Conservation (phyloP, 164 flowering plant genomes). For the Protea cynaroides region DNA sequence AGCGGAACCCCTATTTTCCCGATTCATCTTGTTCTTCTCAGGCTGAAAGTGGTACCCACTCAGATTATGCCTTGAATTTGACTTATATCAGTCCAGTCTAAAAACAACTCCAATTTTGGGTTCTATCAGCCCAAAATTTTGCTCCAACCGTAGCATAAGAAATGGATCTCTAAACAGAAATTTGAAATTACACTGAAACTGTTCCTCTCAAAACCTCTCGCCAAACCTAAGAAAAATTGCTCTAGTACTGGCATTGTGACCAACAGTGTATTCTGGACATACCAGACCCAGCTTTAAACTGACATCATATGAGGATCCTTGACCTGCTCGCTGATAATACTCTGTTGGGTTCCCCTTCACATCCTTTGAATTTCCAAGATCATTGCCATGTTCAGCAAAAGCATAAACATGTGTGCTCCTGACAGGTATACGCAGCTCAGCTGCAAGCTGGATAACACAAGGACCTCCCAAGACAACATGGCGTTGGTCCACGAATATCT, state of each 20-base stretch:
- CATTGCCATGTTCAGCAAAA: slow-evolving; percentile 97
- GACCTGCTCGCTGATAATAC: slow-evolving; percentile 83
- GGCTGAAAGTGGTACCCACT: no score
- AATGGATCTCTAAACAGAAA: slow-evolving; percentile 8
- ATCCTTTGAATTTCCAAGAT: slow-evolving; percentile 92
- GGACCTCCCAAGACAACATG: no score
- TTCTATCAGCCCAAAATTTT: not conserved
- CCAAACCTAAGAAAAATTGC: slow-evolving; percentile 91
- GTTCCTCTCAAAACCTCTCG: slow-evolving; percentile 62
- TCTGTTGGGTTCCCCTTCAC: slow-evolving; percentile 98
- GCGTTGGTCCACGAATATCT: no score
- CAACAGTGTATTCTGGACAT: slow-evolving; percentile 95
- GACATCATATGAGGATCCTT: slow-evolving; percentile 90
- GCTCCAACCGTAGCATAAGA: slow-evolving; percentile 1
- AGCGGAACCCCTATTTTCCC: no score
- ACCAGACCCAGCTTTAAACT: slow-evolving; percentile 87
- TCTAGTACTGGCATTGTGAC: slow-evolving; percentile 91
- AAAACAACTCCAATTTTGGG: no score
- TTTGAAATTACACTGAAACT: not conserved
- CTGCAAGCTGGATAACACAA: slow-evolving; percentile 57
- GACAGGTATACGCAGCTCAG: slow-evolving; percentile 84
- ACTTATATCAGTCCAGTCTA: no score
- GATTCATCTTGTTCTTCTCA: no score
- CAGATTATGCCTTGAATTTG: no score
- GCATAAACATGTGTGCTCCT: slow-evolving; percentile 78